Percentiles rank a stretch among this genome's conserved stretches.
phyloP scores from a whole-genome alignment of 345 rosid genomes.

The Angophora floribunda region DNA sequence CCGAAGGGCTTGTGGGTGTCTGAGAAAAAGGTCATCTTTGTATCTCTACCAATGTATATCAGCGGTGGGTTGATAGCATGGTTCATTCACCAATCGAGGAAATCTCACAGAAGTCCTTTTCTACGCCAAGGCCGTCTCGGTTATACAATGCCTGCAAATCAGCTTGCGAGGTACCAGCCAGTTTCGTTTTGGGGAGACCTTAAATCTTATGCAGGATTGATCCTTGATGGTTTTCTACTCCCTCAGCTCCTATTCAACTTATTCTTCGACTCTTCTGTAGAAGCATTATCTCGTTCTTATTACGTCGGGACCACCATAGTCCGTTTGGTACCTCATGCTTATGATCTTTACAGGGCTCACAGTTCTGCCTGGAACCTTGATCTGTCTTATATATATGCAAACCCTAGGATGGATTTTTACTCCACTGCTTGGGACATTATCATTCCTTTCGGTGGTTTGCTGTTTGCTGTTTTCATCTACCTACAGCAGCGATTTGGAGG shows the following conservation, averaged over 20 bases:
- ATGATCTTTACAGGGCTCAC: conserved; percentile 74
- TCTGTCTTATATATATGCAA: conserved; percentile 64
- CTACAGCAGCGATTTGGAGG: conserved; percentile 77
- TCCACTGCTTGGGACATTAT: conserved; percentile 82
- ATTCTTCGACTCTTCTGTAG: conserved; percentile 29
- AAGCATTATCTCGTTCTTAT: conserved; percentile 44
- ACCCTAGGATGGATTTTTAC: conserved; percentile 63
- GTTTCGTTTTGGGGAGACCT: conserved; percentile 46
- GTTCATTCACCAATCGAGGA: conserved; percentile 31
- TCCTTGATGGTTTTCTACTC: conserved; percentile 68
- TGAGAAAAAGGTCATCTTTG: conserved; percentile 53
- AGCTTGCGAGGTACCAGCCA: conserved; percentile 19
- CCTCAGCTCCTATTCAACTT: conserved; percentile 81
- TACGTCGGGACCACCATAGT: conserved; percentile 56
- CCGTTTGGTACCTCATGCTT: conserved; percentile 71
- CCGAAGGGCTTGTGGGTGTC: conserved; percentile 35
- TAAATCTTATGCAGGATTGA: conserved; percentile 69
- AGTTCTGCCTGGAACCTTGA: conserved; percentile 43
- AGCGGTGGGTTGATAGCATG: conserved; percentile 61
- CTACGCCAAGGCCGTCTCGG: background rate
- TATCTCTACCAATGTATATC: conserved; percentile 52
- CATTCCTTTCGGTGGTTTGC: conserved; percentile 44
- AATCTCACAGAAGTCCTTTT: conserved; percentile 10
- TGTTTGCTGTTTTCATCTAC: conserved; percentile 48
- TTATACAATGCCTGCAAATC: background rate